phyloP scores from a whole-genome alignment of 2,329 filamentous ascomycete species.

The Colletotrichum orchidophilum region DNA sequence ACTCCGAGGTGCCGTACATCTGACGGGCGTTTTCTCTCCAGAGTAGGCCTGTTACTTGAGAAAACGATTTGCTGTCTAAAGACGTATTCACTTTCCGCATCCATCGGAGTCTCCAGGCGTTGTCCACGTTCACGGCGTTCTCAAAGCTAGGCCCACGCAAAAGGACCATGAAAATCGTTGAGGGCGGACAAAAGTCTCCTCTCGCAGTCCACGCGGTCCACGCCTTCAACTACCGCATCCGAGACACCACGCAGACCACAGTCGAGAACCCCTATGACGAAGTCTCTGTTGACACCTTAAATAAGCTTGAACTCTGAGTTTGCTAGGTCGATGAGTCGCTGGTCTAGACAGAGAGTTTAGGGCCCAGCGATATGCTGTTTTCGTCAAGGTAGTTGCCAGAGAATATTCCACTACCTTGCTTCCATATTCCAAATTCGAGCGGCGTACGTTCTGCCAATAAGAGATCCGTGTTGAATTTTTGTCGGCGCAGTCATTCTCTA shows the following conservation, averaged over 20 bases:
- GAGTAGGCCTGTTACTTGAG: background rate
- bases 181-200: background rate
- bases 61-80: too few relatives aligned
- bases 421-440: background rate
- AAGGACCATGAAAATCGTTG: background rate
- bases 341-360: background rate
- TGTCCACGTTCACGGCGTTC: background rate
- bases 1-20: background rate
- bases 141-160: background rate
- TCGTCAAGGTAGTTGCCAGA: background rate
- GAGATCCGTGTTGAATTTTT: background rate
- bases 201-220: background rate
- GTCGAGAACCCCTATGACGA: background rate
- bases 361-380: background rate
- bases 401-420: background rate
- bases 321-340: too few relatives aligned
- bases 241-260: background rate
- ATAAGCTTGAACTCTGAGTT: too few relatives aligned
- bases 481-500: background rate
- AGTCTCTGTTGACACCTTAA: background rate
- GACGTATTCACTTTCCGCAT: background rate
- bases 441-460: background rate
- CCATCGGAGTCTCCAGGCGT: background rate
- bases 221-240: background rate
- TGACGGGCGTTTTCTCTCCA: background rate